These are phyloP conservation scores for Chionographis japonica DNA, from an alignment of 106 monocot genomes.

Conservation along the genomic window DNA sequence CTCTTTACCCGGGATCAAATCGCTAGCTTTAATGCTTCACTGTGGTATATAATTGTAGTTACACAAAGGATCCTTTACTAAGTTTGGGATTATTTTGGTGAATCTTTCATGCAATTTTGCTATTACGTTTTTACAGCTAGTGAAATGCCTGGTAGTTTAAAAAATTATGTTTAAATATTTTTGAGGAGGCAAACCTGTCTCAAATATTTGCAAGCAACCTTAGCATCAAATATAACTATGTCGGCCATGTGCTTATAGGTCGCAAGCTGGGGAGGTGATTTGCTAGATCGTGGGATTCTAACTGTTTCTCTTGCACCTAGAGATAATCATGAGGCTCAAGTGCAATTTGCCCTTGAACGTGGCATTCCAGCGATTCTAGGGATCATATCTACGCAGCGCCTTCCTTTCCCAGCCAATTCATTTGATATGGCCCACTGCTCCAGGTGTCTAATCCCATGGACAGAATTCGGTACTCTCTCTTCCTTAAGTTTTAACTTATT, in stretches of 20 bases:
- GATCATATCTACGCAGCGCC: constrained; percentile 78
- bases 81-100: no score
- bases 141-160: no score
- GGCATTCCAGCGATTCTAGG: constrained; percentile 87
- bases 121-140: no score
- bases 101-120: no score
- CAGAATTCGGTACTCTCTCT: constrained; percentile 59
- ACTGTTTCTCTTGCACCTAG: constrained; percentile 80
- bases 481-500: background rate
- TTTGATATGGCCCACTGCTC: constrained; percentile 91
- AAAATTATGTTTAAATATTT: no score
- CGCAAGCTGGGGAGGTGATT: constrained; percentile 86
- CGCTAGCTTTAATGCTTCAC: no score
- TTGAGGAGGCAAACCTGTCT: no score
- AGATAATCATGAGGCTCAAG: constrained; percentile 93
- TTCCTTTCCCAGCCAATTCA: constrained; percentile 76
- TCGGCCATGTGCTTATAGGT: constrained; percentile 33
- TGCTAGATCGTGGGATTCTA: constrained; percentile 64
- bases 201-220: no score
- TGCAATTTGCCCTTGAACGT: constrained; percentile 85
- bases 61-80: no score
- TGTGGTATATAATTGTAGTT: no score
- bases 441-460: constrained; percentile 85
- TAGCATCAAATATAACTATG: background rate
- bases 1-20: no score